A percentile compares a stretch with the other conserved stretches of the same genome.
Evolutionary conservation across 169 alveolate genomes (phyloP).

Genomic region (Eimeria necatrix): DNA sequence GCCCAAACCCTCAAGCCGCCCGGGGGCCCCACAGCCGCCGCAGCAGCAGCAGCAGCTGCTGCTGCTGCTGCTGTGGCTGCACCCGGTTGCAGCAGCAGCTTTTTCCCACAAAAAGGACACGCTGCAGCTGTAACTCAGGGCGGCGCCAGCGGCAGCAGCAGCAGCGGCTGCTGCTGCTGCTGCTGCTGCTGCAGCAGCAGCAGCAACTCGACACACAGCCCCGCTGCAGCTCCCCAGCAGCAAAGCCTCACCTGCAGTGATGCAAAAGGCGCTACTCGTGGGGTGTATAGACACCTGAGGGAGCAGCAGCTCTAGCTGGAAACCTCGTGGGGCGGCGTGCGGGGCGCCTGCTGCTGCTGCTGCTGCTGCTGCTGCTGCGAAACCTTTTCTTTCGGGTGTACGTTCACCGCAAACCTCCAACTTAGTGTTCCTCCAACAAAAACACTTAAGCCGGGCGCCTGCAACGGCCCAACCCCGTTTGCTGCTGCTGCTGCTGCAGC

Average conservation of each 20-base stretch:
- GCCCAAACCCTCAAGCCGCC: not conserved
- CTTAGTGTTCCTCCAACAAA: not conserved
- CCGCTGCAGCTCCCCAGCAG: too few relatives aligned
- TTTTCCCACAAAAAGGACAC: too few relatives aligned
- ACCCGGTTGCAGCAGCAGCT: too few relatives aligned
- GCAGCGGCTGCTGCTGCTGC: too few relatives aligned
- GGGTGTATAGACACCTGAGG: not conserved
- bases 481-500: not conserved
- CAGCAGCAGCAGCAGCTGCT: not conserved
- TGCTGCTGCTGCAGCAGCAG: too few relatives aligned
- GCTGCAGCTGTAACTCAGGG: not conserved
- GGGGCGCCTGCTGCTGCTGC: not conserved
- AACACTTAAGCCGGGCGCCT: not conserved
- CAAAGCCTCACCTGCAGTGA: not conserved
- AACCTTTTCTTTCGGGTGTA: not conserved
- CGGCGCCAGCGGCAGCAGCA: not conserved
- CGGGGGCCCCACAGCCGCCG: not conserved
- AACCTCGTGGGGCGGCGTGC: not conserved
- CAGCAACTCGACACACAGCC: too few relatives aligned
- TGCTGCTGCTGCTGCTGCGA: not conserved
- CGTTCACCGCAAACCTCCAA: not conserved
- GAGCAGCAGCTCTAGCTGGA: constrained; percentile 3
- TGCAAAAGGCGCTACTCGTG: not conserved
- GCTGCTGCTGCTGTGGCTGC: too few relatives aligned
- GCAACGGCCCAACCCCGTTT: not conserved